Evolutionary conservation across 257 asterid genomes (phyloP), one percentile per base, ranked within the genome.

Genomic region (Penstemon davidsonii): DNA sequence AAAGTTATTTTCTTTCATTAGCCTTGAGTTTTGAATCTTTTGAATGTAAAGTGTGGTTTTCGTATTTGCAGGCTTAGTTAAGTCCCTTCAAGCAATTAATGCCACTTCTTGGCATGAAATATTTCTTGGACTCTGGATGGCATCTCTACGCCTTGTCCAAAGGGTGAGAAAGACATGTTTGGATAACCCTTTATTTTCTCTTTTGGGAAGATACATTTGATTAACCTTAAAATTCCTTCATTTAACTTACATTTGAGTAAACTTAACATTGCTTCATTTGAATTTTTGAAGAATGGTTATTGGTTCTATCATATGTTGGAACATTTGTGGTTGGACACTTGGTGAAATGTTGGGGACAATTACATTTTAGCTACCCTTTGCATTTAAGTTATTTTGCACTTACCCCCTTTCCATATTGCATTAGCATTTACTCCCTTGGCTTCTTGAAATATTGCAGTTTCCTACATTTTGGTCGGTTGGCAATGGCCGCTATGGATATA

Each of bases 71-170:
- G 98, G 96, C 70, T 84, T 93, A 55, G 92, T 91, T 25, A 93
- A 87, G 78, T 83, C 95, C 68, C 99, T 93, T 74, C 92, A 88
- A 75, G 99, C 92, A 68, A 82, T 83, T 72, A 84, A 85, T 65
- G 87, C 86, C n/a, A 78, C 92, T 64, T 80, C 95, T 70, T 93
- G 99, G 97, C 95, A 85, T 59, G 96, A 88, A 70, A 79, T 80
- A 42, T 93, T 93, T 81, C 85, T 93, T 64, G 99, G 92, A 71
- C 96, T 93, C 73, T 93, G 99, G 99, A 90, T 90, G 92, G 92
- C 96, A 53, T 94, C 97, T 79, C 84, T 93, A 62, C 93, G 92
- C 77, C 88, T 90, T 60, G 96, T 93, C 65, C 99, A 90, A 78
- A 85, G 99, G 90, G 99, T 90, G 70, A 80, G 91, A 66, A 76